These are phyloP conservation scores for Pistacia vera DNA, from an alignment of 345 rosid species.

Conservation along the genomic window DNA sequence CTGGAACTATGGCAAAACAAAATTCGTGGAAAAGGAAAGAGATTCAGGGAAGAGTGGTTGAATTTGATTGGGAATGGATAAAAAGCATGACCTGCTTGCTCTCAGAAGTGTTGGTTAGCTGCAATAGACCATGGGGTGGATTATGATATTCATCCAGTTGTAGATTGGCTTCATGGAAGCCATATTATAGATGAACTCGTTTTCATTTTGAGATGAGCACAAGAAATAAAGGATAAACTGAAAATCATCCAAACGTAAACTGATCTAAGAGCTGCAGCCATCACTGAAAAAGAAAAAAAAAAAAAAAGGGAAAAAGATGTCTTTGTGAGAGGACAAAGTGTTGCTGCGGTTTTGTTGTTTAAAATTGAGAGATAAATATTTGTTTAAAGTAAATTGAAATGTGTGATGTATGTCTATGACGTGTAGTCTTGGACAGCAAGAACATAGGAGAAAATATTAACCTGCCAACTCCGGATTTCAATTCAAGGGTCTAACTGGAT, in stretches of 20 bases:
- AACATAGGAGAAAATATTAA: no score
- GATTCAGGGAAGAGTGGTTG: slow-evolving; percentile 16
- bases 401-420: not conserved
- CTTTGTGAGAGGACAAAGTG: no score
- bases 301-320: no score
- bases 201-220: not conserved
- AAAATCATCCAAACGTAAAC: slow-evolving; percentile 18
- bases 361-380: no score
- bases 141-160: slow-evolving; percentile 9
- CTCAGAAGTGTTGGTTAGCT: slow-evolving; percentile 51
- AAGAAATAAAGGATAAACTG: not conserved
- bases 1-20: slow-evolving; percentile 40
- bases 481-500: no score
- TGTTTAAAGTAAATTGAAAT: not conserved
- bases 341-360: no score
- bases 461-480: no score
- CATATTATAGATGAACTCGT: slow-evolving; percentile 17
- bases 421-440: no score
- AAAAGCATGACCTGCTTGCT: slow-evolving; percentile 11
- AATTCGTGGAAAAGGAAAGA: slow-evolving; percentile 39
- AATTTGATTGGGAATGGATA: slow-evolving; percentile 7
- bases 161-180: not conserved
- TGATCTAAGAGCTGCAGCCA: slow-evolving; percentile 39
- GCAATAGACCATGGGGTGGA: slow-evolving; percentile 54
- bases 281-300: not conserved